Conservation (phyloP, 495 filamentous ascomycete species). For the Penicillium mononematosum region DNA sequence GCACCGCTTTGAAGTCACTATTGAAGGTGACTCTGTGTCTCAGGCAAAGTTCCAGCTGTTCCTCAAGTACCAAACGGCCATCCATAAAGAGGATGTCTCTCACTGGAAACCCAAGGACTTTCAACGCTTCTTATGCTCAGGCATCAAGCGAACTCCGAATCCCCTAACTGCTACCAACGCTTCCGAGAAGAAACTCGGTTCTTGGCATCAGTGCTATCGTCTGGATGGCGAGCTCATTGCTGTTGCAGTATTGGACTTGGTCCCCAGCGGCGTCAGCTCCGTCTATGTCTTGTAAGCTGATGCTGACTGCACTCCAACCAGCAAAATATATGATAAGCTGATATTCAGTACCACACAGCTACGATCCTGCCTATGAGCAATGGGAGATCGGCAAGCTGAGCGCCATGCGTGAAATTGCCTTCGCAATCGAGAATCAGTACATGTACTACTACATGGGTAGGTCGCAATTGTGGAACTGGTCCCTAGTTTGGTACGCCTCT, state of each 20-base stretch:
- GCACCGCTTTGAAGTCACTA: constrained; percentile 72
- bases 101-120: constrained; percentile 71
- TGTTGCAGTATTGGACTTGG: constrained; percentile 81
- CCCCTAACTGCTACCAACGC: constrained; percentile 32
- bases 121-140: constrained; percentile 83
- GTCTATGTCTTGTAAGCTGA: constrained; percentile 78
- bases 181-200: constrained; percentile 67
- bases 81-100: constrained; percentile 72
- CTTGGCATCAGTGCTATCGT: constrained; percentile 94
- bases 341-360: constrained; percentile 35
- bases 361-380: constrained; percentile 76
- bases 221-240: constrained; percentile 87
- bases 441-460: constrained; percentile 73
- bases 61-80: constrained; percentile 76
- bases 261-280: constrained; percentile 84
- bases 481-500: background rate
- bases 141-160: constrained; percentile 56
- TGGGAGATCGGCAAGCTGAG: constrained; percentile 87
- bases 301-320: background rate
- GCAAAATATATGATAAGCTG: constrained; percentile 5
- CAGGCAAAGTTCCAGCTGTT: constrained; percentile 83
- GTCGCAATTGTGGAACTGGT: constrained; percentile 19
- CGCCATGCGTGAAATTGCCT: constrained; percentile 77
- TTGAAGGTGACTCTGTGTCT: constrained; percentile 78
- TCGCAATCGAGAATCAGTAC: constrained; percentile 75